Base-by-base conservation (phyloP, 306 rosid species). In the Pterocarpus macrocarpus region DNA sequence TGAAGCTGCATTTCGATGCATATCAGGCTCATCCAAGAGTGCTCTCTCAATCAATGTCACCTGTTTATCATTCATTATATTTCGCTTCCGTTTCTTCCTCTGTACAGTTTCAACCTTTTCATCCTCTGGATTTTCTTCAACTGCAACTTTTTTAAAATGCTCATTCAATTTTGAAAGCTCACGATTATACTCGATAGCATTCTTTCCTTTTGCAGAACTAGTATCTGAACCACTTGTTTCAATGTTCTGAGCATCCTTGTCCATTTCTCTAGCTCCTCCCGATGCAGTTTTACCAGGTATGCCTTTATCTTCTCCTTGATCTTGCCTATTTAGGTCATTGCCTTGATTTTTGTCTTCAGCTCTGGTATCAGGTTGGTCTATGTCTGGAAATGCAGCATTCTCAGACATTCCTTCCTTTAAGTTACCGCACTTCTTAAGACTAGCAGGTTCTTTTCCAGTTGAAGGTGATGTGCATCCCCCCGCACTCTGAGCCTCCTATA, bases 141-240 rank as follows among this genome's bases (percentile, higher is more conserved):
- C 80, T 17, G 64, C 90, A 81, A 71, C 85, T 55, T 84, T 89
- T 71, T 87, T 84, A 70, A 58, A 50, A 71, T 61, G 85, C 75
- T 83, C 89, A 33, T 71, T 78, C 12, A 85, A 77, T 88, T 90
- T 90, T 71, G 90, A 81, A 53, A 83, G 83, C 50, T 88, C 88
- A 32, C 75, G 69, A 30, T 65, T 85, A 57, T 84, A 92, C 78
- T 90, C 88, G 71, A 47, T 83, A 4, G 87, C 86, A 76, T 86
- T 88, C 75, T 90, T 90, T 55, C 86, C 92, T 77, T 90, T 92
- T n/a, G 92, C 81, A 66, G 94, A 90, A 79, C 94, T 92, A 64
- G 91, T 85, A 87, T 92, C 94, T 62, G 94, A 94, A 81, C 94
- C 95, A 73, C 97, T 92, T 6, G 95, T 90, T 84, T 94, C 97